Evolutionary conservation across 176 grass and related monocot species (phyloP).

Genomic region (Poa annua): DNA sequence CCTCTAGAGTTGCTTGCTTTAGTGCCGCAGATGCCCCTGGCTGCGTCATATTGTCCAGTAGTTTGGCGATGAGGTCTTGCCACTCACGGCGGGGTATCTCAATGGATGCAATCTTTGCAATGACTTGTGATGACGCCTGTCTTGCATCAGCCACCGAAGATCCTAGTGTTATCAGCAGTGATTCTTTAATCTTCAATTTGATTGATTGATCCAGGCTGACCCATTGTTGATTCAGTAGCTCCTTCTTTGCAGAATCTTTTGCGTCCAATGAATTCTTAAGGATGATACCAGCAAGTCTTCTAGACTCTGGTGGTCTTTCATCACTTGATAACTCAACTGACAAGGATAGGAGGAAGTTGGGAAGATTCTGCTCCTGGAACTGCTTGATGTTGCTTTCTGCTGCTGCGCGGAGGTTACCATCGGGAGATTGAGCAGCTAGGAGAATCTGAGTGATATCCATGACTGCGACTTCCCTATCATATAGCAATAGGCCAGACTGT

Average conservation of each 20-base stretch:
- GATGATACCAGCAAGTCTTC: conserved; percentile 87
- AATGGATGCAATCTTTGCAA: conserved; percentile 94
- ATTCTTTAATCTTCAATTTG: conserved; percentile 88
- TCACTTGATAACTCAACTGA: conserved; percentile 75
- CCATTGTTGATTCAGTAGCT: conserved; percentile 68
- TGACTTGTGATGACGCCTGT: conserved; percentile 88
- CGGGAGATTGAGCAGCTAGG: conserved; percentile 75
- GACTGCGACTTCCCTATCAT: conserved; percentile 32
- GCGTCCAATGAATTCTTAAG: conserved; percentile 91
- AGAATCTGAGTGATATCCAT: conserved; percentile 82
- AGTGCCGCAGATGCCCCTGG: conserved; percentile 54
- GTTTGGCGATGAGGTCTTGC: conserved; percentile 80
- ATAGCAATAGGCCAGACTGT: conserved; percentile 11
- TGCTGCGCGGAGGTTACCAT: conserved; percentile 64
- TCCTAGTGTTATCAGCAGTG: conserved; percentile 72
- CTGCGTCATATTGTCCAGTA: conserved; percentile 70
- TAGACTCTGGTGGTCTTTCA: conserved; percentile 69
- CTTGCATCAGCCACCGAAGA: conserved; percentile 75
- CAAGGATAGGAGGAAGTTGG: conserved; percentile 81
- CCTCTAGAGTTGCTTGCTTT: conserved; percentile 89
- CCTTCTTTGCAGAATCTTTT: conserved; percentile 74
- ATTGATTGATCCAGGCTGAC: conserved; percentile 65
- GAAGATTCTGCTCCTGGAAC: conserved; percentile 92
- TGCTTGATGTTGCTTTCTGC: conserved; percentile 74
- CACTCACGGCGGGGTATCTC: conserved; percentile 89